These are phyloP conservation scores for Podospora fimiseda DNA, from an alignment of 495 filamentous ascomycete genomes.

Conservation along the genomic window DNA sequence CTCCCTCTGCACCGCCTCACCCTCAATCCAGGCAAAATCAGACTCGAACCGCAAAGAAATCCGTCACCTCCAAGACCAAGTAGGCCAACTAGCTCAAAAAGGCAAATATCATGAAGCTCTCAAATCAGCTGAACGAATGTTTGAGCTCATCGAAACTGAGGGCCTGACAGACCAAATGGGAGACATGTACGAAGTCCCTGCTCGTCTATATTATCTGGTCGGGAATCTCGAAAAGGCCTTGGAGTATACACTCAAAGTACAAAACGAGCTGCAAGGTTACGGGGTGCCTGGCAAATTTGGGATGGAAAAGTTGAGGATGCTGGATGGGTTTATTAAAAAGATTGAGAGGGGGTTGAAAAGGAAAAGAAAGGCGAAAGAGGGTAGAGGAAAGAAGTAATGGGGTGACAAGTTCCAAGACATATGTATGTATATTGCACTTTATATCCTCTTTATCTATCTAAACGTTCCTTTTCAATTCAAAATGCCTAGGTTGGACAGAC, in stretches of 20 bases:
- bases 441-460: too few relatives aligned
- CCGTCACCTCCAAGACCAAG: slow-evolving; percentile 17
- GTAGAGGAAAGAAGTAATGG: not conserved
- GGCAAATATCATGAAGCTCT: slow-evolving; percentile 24
- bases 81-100: slow-evolving; percentile 20
- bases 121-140: slow-evolving; percentile 16
- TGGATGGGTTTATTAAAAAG: slow-evolving; percentile 5
- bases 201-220: slow-evolving; percentile 27
- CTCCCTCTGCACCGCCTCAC: slow-evolving; percentile 21
- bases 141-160: slow-evolving; percentile 23
- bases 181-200: slow-evolving; percentile 28
- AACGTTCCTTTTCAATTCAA: too few relatives aligned
- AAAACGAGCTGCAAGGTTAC: slow-evolving; percentile 18
- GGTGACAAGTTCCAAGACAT: not conserved
- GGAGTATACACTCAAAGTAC: slow-evolving; percentile 19
- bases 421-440: too few relatives aligned
- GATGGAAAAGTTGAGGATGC: slow-evolving; percentile 2
- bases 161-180: slow-evolving; percentile 22
- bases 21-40: slow-evolving; percentile 12
- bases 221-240: slow-evolving; percentile 24
- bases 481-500: too few relatives aligned
- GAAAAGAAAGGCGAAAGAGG: not conserved
- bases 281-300: slow-evolving; percentile 31
- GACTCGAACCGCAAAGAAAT: slow-evolving; percentile 19
- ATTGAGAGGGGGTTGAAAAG: slow-evolving; percentile 9